These are phyloP conservation scores for Verticillium nubilum DNA, from an alignment of 2,329 filamentous ascomycete genomes.

Conservation along the genomic window DNA sequence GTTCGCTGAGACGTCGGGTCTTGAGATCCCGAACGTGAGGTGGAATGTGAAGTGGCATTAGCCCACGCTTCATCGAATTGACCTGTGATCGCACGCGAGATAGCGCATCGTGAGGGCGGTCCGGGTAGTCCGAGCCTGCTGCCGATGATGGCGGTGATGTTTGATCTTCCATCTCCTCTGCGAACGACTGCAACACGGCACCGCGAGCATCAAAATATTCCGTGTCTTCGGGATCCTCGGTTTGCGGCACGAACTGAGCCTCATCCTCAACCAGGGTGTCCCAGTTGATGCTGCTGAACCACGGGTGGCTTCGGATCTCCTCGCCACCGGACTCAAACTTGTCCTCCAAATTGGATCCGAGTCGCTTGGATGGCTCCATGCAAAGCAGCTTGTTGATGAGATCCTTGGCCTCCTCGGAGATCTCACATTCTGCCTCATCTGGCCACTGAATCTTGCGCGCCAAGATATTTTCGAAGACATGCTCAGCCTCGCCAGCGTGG, in stretches of 20 bases:
- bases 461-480: slow-evolving; percentile 96
- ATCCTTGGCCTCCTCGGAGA: slow-evolving; percentile 86
- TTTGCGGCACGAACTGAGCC: slow-evolving; percentile 88
- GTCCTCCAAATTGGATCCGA: slow-evolving; percentile 82
- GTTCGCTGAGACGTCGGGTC: slow-evolving; percentile 83
- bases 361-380: slow-evolving; percentile 70
- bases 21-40: slow-evolving; percentile 92
- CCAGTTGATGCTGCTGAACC: slow-evolving; percentile 88
- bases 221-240: slow-evolving; percentile 92
- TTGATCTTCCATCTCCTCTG: slow-evolving; percentile 91
- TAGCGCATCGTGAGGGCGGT: slow-evolving; percentile 89
- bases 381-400: slow-evolving; percentile 90
- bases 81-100: slow-evolving; percentile 85
- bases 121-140: slow-evolving; percentile 70
- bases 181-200: slow-evolving; percentile 86
- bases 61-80: slow-evolving; percentile 78
- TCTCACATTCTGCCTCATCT: slow-evolving; percentile 69
- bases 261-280: slow-evolving; percentile 88
- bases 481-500: slow-evolving; percentile 81
- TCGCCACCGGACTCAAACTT: slow-evolving; percentile 79
- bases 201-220: slow-evolving; percentile 95
- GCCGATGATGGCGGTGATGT: slow-evolving; percentile 64
- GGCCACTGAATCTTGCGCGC: slow-evolving; percentile 90
- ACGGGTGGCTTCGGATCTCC: slow-evolving; percentile 83
- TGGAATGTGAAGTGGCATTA: slow-evolving; percentile 95